Base-by-base conservation (phyloP, 1,284 basidiomycete genomes). In the Papiliotrema nemorosa region DNA sequence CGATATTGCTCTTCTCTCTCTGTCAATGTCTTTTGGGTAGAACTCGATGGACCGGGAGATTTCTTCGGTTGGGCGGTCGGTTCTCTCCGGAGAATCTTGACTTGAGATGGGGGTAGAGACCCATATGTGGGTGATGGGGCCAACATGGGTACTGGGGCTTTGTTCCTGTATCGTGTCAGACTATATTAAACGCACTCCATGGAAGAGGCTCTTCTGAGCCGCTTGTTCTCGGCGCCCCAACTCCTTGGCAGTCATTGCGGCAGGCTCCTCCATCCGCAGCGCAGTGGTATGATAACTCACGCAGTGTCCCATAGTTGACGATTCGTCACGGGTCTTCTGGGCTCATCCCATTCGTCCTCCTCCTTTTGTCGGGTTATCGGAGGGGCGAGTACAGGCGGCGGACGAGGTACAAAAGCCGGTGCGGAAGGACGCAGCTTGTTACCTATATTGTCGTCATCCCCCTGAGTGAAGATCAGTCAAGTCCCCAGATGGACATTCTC, bases 231-330 rank as follows among this genome's bases (percentile, higher is more conserved):
- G n/a, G n/a, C n/a, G n/a, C n/a, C n/a, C n/a, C n/a, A n/a, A n/a
- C n/a, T n/a, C n/a, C n/a, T n/a, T n/a, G n/a, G n/a, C n/a, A n/a
- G n/a, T n/a, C n/a, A n/a, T n/a, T n/a, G n/a, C n/a, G n/a, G n/a
- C n/a, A n/a, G n/a, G n/a, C n/a, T n/a, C n/a, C n/a, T n/a, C n/a
- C n/a, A n/a, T n/a, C n/a, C n/a, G 36, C 10, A n/a, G 36, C 16
- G 16, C 14, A 33, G 22, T 25, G 25, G 22, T 16, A 12, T 16
- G 5, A n/a, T 12, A 25, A 59, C 67, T 59, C 49, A 69, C 67
- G 67, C 67, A 36, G 55, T 54, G 29, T 67, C 60, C 67, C 67
- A 69, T 41, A 69, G 58, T 37, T 64, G 58, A 20, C 63, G 50
- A 50, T 67, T 69, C 29, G 54, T 52, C 35, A 50, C 49, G 29